Evolutionary conservation across 352 stramenopile genomes (phyloP).

Genomic region (Thraustotheca clavata): DNA sequence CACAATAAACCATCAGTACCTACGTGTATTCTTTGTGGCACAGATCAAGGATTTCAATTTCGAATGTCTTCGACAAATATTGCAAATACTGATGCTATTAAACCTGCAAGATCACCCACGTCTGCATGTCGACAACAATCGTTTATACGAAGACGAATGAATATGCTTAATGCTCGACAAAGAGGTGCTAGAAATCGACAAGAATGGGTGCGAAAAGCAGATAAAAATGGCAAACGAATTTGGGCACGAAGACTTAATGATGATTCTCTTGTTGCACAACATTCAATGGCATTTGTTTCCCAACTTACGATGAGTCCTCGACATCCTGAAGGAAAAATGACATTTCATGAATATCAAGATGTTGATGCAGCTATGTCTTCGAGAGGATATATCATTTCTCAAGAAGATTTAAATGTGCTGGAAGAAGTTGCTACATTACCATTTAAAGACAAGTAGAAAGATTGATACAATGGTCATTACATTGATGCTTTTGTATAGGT

Average conservation of each 20-base stretch:
- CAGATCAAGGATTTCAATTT: background rate
- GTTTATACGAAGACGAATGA: background rate
- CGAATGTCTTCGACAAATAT: background rate
- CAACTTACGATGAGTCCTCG: background rate
- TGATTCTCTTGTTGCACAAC: background rate
- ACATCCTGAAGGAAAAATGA: background rate
- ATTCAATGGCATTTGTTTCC: background rate
- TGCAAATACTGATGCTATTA: background rate
- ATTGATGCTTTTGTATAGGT: too few species aligned
- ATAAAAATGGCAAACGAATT: background rate
- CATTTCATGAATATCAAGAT: background rate
- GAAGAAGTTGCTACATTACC: background rate
- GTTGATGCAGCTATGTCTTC: background rate
- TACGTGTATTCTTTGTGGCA: background rate
- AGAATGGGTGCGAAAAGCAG: background rate
- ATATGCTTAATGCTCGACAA: background rate
- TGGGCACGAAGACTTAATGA: background rate
- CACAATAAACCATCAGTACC: background rate
- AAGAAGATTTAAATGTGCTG: background rate
- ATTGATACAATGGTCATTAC: too few species aligned
- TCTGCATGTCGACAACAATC: background rate
- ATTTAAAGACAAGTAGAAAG: too few species aligned
- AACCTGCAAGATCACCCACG: background rate
- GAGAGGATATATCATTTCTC: background rate
- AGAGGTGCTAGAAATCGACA: background rate